Percentiles rank a stretch among this genome's conserved stretches.
Conservation (phyloP, 2,329 filamentous ascomycete species). For the Alternaria ethzedia region DNA sequence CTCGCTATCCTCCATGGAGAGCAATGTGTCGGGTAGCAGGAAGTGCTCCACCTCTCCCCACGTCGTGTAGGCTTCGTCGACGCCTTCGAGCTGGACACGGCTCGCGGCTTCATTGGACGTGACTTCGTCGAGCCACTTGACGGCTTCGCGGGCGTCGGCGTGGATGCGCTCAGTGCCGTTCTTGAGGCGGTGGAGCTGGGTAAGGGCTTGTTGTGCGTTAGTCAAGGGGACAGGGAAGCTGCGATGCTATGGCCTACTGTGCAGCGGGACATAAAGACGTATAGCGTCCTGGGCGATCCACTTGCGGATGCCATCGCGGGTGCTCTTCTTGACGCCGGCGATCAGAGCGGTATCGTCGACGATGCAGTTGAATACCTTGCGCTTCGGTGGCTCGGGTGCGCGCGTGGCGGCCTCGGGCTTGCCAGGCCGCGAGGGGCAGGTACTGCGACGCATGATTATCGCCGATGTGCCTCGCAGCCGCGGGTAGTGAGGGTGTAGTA, state of each 20-base stretch:
- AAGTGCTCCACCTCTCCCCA: conserved; percentile 60
- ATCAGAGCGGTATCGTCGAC: conserved; percentile 60
- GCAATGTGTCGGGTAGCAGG: conserved; percentile 55
- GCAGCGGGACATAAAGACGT: conserved; percentile 58
- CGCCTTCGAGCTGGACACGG: conserved; percentile 55
- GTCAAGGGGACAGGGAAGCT: conserved; percentile 10
- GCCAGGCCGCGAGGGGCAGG: conserved; percentile 34
- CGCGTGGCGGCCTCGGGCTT: conserved; percentile 35
- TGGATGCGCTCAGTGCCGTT: conserved; percentile 51
- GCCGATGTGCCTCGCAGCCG: conserved; percentile 11
- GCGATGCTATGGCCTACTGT: conserved; percentile 50
- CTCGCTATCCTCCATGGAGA: conserved; percentile 56
- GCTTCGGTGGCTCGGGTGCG: conserved; percentile 39
- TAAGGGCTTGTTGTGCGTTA: conserved; percentile 50
- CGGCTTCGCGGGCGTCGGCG: conserved; percentile 55
- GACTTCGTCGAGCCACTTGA: conserved; percentile 59
- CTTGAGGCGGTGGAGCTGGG: conserved; percentile 55
- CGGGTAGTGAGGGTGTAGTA: conserved; percentile 10
- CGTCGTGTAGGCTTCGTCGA: conserved; percentile 54
- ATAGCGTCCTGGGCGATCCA: conserved; percentile 59
- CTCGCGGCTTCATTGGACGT: conserved; percentile 49
- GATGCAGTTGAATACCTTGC: conserved; percentile 62
- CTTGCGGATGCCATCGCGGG: conserved; percentile 59
- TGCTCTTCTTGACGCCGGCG: conserved; percentile 59
- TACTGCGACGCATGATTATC: conserved; percentile 41